phyloP scores from a whole-genome alignment of 148 eudicot genomes.

The Selenicereus undatus region DNA sequence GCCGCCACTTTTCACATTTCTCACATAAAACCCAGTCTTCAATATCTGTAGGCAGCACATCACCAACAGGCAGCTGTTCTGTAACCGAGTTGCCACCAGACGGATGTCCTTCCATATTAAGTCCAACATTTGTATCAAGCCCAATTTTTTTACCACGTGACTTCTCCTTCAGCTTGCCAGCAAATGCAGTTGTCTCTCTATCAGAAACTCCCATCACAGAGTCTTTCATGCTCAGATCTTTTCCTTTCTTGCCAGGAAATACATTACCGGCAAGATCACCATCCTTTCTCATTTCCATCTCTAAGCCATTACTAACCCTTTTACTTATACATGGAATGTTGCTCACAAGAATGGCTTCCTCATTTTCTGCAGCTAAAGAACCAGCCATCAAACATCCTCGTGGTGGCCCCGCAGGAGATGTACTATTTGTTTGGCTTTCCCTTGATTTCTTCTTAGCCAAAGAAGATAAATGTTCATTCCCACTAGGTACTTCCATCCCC shows the following conservation, averaged over 20 bases:
- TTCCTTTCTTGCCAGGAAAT: conserved; percentile 22
- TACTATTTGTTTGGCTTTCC: conserved; percentile 21
- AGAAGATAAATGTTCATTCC: conserved; percentile 23
- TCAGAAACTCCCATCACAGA: conserved; percentile 22
- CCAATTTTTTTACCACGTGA: conserved; percentile 17
- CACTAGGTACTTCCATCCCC: conserved; percentile 9
- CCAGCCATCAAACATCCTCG: conserved; percentile 19
- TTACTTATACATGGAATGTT: conserved; percentile 12
- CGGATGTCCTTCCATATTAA: conserved; percentile 18
- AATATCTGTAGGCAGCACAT: conserved; percentile 20
- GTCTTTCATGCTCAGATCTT: conserved; percentile 23
- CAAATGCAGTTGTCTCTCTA: conserved; percentile 20
- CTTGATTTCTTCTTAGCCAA: conserved; percentile 30
- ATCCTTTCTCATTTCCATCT: conserved; percentile 20
- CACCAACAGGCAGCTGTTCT: conserved; percentile 24
- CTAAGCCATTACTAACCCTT: conserved; percentile 18
- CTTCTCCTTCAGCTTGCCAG: conserved; percentile 28
- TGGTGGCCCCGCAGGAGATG: conserved; percentile 17
- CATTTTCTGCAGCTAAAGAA: conserved; percentile 16
- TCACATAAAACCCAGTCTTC: conserved; percentile 89
- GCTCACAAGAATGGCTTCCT: conserved; percentile 3
- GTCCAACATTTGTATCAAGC: conserved; percentile 12
- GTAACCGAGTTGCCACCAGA: conserved; percentile 7
- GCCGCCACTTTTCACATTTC: conserved; percentile 79
- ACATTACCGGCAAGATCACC: conserved; percentile 11